Base-by-base conservation (phyloP, 257 asterid species). In the Plectranthus barbatus region DNA sequence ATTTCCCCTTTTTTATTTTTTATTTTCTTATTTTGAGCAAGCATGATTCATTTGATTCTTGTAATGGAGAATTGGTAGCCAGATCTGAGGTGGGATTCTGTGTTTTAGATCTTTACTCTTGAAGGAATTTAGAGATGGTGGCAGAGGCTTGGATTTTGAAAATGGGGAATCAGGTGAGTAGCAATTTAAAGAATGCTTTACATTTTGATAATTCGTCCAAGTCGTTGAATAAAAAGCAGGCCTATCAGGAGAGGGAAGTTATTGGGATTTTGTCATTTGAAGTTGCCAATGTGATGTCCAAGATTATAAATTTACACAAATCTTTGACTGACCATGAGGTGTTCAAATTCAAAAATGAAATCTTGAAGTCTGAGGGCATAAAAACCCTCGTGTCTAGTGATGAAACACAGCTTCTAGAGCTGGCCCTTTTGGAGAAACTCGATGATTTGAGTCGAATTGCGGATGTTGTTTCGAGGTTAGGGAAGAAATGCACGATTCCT, bases 211-310 rank as follows among this genome's bases (percentile, higher is more conserved):
- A 74, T 72, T 76, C 86, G 15, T 61, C 81, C 12, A 84, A 81
- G 37, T 74, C 77, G 3, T 74, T 84, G 17, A 71, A 34, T 5
- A 77, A 70, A 17, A 86, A 77, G 69, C 64, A 59, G 45, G 60
- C 69, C 13, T 46, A 69, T 2, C 76, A 67, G 49, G 90, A 76
- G 62, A 86, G 76, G 24, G 76, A 73, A 12, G 39, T 60, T 19
- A 76, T 91, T 46, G 97, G 97, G 1, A 93, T 93, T 64, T 80
- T 93, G 13, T 89, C 97, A 17, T 93, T 93, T 69, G 99, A 93
- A 76, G 97, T 90, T 54, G 97, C 97, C 75, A 93, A 90, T 79
- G 83, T 93, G 51, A 93, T 93, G 99, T 87, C 96, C 61, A 93
- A 84, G 71, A 74, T 90, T 76, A 74, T 93, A 72, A 82, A 87